Evolutionary conservation across 345 rosid species (phyloP), one percentile per base, ranked within the genome.

Genomic region (Mangifera indica): DNA sequence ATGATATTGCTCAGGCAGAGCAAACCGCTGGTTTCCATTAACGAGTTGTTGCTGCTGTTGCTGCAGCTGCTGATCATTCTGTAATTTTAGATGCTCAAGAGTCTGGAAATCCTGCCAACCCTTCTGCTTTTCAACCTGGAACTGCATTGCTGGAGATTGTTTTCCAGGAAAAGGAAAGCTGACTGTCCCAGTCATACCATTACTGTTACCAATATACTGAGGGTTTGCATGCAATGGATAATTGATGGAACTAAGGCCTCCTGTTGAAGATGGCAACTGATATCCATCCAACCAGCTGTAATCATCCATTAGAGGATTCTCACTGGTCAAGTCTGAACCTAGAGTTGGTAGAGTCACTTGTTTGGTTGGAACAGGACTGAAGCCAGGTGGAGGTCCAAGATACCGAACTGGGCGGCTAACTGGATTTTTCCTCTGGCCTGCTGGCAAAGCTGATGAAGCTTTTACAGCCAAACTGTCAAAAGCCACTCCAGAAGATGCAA

Each of bases 231-330:
- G 78, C 72, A 90, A 78, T 62, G 72, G 57, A 66, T 79, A 51
- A 72, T 76, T 84, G 74, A 76, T 34, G 29, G 89, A 82, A 80
- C 75, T 82, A 64, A 86, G 67, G 29, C 80, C 89, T 69, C 74
- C 86, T 24, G 83, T 64, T 69, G 93, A 81, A 11, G 88, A 75
- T 4, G 89, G 79, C 71, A 86, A 67, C 80, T 89, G 91, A 83
- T 95, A 92, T 58, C 98, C 98, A 86, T 95, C 98, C 87, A 92
- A 81, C 97, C 99, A 95, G 77, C 94, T 89, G 82, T 95, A 95
- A 80, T 95, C 96, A 89, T 95, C 99, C 77, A 60, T 79, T 42
- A 78, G 62, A 12, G 77, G 71, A 81, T 70, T 81, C 70, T 70
- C 85, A 18, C 60, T 57, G 45, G 60, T 72, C 59, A 84, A 22